phyloP scores from a whole-genome alignment of 768 basidiomycete species.

The Auriscalpium orientale region DNA sequence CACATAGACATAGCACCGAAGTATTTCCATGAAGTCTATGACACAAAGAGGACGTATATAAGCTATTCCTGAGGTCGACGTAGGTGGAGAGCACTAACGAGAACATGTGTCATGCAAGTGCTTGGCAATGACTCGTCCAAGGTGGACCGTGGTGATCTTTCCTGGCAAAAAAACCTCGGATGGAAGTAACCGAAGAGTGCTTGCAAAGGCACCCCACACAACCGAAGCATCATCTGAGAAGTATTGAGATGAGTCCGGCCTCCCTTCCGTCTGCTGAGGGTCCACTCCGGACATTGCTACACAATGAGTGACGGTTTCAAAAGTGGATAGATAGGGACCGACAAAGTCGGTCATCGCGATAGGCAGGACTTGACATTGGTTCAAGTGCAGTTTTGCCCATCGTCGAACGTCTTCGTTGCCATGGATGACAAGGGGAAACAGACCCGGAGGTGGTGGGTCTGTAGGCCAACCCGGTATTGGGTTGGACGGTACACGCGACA shows the following conservation, averaged over 20 bases:
- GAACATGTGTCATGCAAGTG: slow-evolving; percentile 54
- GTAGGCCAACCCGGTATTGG: slow-evolving; percentile 44
- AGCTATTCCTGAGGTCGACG: slow-evolving; percentile 2
- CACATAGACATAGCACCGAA: slow-evolving; percentile 52
- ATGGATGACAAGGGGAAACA: slow-evolving; percentile 53
- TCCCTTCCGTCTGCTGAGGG: neutral
- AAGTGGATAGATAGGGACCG: slow-evolving; percentile 37
- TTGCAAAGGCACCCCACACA: slow-evolving; percentile 45
- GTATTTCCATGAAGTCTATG: slow-evolving; percentile 52
- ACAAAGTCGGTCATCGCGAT: slow-evolving; percentile 42
- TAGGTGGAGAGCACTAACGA: slow-evolving; percentile 38
- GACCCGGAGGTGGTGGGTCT: slow-evolving; percentile 49
- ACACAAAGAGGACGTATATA: neutral
- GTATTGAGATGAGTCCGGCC: slow-evolving; percentile 9
- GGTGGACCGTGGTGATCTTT: slow-evolving; percentile 29
- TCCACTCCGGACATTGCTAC: slow-evolving; percentile 15
- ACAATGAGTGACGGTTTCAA: slow-evolving; percentile 27
- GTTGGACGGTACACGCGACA: slow-evolving; percentile 29
- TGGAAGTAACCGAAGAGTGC: slow-evolving; percentile 49
- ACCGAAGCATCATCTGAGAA: slow-evolving; percentile 33
- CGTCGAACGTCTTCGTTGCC: slow-evolving; percentile 40
- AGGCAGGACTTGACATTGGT: slow-evolving; percentile 29
- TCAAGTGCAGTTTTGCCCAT: slow-evolving; percentile 50
- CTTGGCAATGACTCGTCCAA: slow-evolving; percentile 47
- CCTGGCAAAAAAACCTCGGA: slow-evolving; percentile 29